Evolutionary conservation across 768 basidiomycete genomes (phyloP), one percentile per base, ranked within the genome.

Genomic region (Pulveroboletus sp.): DNA sequence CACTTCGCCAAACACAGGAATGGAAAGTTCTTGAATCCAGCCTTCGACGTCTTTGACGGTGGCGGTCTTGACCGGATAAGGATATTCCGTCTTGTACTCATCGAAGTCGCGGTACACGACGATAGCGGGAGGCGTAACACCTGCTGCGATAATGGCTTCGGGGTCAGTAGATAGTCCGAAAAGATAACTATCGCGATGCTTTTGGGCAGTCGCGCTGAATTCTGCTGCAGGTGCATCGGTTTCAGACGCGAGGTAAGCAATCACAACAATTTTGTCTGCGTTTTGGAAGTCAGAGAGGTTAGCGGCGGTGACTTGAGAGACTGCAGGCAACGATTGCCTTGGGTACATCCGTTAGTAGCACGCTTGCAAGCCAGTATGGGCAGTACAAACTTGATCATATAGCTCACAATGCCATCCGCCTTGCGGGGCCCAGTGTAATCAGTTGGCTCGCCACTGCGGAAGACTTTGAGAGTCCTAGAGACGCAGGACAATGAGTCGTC

Each of bases 61-160:
- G 43, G 81, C 72, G 21, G 78, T 79, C 21, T 74, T 71, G 28
- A 67, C 58, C 28, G 84, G 79, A 68, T 82, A 76, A 39, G 88
- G 85, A 68, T 84, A 89, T 50, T 76, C 76, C 39, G 77, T 75
- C 53, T 71, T 71, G 57, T 86, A 89, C 57, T 94, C 93, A 62
- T 99, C 96, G 69, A 92, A 98, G 50, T 69, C 69, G 59, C 96
- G 93, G 79, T 95, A 98, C 56, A 94, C 81, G 51, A 98, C 84
- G 47, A 99, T 77, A 33, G 93, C 79, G 14, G 96, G 94, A 35
- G 86, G 77, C 11, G 79, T 80, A 46, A 93, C 82, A 47, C 81
- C 86, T 43, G 84, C 91, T 39, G 77, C 82, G 56, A 77, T 77
- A 60, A 82, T 80, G 46, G 77, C 78, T 11, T 76, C 82, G 33